These are phyloP conservation scores for Lizanozyma gosingica DNA, from an alignment of 1,139 yeast species.

Conservation along the genomic window DNA sequence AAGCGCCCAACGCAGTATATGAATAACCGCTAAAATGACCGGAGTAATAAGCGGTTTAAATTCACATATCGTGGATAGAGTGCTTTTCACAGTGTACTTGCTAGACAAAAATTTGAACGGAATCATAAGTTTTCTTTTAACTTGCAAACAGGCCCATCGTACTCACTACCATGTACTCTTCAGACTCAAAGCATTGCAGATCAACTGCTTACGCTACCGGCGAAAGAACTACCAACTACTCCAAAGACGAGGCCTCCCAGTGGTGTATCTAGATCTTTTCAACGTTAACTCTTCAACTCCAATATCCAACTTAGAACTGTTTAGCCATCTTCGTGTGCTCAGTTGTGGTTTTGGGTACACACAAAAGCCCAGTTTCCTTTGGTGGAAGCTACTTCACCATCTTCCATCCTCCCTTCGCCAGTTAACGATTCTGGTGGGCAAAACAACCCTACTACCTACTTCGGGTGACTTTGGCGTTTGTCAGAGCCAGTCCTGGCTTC, in stretches of 20 bases:
- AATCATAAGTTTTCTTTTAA: not conserved
- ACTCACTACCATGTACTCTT: not conserved
- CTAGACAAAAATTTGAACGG: not conserved
- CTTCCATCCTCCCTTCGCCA: not conserved
- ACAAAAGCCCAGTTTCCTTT: not conserved
- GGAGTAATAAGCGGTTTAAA: no score
- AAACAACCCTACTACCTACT: not conserved
- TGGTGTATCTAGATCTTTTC: not conserved
- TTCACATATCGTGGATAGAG: not conserved
- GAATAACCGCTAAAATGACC: no score
- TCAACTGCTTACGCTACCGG: not conserved
- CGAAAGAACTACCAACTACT: not conserved
- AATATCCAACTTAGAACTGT: not conserved
- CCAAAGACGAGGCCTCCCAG: not conserved
- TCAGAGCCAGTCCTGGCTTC: not conserved
- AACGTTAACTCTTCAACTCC: not conserved
- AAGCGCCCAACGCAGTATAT: no score
- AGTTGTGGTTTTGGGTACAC: not conserved
- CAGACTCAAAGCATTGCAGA: not conserved
- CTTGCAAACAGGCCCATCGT: not conserved
- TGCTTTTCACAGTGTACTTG: not conserved
- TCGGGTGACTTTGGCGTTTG: not conserved
- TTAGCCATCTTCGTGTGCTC: not conserved
- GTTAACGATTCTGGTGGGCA: not conserved
- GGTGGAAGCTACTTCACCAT: not conserved